Conservation (phyloP, 164 flowering plant genomes). For the Chimonanthus praecox region DNA sequence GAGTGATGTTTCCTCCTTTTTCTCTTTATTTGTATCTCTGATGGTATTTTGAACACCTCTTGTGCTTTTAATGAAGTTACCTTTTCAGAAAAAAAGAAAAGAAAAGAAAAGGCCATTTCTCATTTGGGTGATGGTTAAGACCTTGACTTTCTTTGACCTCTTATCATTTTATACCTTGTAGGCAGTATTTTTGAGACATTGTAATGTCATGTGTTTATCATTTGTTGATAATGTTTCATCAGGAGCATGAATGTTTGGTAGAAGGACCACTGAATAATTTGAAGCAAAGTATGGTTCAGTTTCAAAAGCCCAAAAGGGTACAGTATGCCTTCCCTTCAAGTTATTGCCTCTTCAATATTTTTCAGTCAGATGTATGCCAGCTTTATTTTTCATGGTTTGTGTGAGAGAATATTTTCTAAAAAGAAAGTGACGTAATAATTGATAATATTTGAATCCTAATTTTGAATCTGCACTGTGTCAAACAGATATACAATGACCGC, state of each 20-base stretch:
- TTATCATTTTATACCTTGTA: too few species aligned
- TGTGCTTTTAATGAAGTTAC: too few species aligned
- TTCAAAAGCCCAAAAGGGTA: conserved; percentile 99
- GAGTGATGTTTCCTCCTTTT: too few species aligned
- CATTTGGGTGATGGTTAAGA: too few species aligned
- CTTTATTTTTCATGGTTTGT: too few species aligned
- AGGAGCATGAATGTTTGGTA: conserved; percentile 98
- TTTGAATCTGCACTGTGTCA: conserved; percentile 13
- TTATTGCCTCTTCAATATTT: too few species aligned
- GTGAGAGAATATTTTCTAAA: neutral
- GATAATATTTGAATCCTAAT: neutral
- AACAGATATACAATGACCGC: conserved; percentile 86
- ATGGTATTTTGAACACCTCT: too few species aligned
- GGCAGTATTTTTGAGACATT: too few species aligned
- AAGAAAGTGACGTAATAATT: neutral
- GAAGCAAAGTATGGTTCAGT: conserved; percentile 99
- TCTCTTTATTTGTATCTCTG: too few species aligned
- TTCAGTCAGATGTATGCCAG: neutral
- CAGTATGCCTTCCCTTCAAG: neutral
- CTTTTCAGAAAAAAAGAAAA: too few species aligned
- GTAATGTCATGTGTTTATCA: neutral
- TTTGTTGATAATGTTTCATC: neutral
- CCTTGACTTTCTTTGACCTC: too few species aligned
- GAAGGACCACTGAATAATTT: conserved; percentile 96
- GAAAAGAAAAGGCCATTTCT: too few species aligned